These are phyloP conservation scores for Epichloe festucae DNA, from an alignment of 2,329 filamentous ascomycete species.

Conservation along the genomic window DNA sequence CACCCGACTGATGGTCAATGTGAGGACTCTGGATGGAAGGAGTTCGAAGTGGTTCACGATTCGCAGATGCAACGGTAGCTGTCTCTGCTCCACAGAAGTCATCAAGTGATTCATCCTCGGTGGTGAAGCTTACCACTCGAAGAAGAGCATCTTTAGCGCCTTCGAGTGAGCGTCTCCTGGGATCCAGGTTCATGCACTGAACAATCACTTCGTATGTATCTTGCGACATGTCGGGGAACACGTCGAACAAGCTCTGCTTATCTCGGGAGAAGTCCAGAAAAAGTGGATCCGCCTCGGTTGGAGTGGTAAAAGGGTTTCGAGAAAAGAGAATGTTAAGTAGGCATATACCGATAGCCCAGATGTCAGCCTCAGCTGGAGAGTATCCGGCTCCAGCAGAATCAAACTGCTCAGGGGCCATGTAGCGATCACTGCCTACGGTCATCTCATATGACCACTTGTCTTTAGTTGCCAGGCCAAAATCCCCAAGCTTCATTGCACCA, in stretches of 20 bases:
- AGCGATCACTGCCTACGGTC: conserved; percentile 92
- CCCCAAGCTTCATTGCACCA: conserved; percentile 88
- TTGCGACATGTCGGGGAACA: conserved; percentile 97
- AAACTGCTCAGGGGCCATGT: conserved; percentile 98
- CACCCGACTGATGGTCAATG: conserved; percentile 50
- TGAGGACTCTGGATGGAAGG: conserved; percentile 86
- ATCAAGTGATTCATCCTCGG: conserved; percentile 78
- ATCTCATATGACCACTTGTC: conserved; percentile 86
- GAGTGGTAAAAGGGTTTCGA: conserved; percentile 87
- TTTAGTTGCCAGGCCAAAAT: conserved; percentile 85
- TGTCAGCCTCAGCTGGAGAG: conserved; percentile 82
- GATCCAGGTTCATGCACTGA: conserved; percentile 83
- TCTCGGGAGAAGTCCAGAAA: conserved; percentile 90
- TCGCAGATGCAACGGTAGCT: conserved; percentile 66
- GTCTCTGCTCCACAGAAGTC: conserved; percentile 84
- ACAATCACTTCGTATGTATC: conserved; percentile 92
- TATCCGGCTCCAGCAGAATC: conserved; percentile 81
- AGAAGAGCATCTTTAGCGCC: conserved; percentile 67
- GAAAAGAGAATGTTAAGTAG: conserved; percentile 94
- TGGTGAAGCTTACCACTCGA: conserved; percentile 82
- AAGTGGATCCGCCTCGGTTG: conserved; percentile 78
- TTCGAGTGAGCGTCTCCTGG: conserved; percentile 69
- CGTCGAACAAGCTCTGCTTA: conserved; percentile 91
- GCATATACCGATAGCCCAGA: conserved; percentile 96
- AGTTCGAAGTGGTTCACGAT: conserved; percentile 89